phyloP scores from a whole-genome alignment of 176 grass and related monocot species.

The Eremochloa ophiuroides region DNA sequence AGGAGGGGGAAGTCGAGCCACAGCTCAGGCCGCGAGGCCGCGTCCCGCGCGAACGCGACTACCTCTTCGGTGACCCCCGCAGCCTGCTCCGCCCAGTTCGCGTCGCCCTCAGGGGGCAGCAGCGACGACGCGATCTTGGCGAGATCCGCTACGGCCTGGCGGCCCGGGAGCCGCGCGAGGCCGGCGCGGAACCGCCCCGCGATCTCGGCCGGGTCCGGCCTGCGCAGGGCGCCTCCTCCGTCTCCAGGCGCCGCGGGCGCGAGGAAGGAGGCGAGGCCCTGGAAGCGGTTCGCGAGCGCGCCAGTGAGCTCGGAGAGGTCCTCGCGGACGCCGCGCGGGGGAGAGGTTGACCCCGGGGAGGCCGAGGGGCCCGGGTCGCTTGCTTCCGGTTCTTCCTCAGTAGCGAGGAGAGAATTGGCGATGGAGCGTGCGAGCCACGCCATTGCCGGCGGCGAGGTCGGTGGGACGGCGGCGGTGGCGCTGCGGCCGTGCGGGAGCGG shows the following conservation, averaged over 20 bases:
- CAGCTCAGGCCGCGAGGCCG: slow-evolving; percentile 75
- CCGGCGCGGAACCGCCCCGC: slow-evolving; percentile 63
- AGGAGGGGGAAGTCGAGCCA: slow-evolving; percentile 88
- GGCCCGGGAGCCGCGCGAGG: slow-evolving; percentile 66
- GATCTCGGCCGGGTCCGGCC: slow-evolving; percentile 60
- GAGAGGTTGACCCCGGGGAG: background rate
- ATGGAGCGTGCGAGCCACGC: slow-evolving; percentile 86
- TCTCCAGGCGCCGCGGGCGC: slow-evolving; percentile 22
- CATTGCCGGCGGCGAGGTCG: slow-evolving; percentile 43
- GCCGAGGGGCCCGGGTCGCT: background rate
- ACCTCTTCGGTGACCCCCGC: slow-evolving; percentile 67
- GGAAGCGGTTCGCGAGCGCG: slow-evolving; percentile 64
- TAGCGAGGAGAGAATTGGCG: slow-evolving; percentile 50
- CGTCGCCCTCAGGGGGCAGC: slow-evolving; percentile 47
- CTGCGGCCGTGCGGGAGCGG: background rate
- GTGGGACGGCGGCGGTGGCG: background rate
- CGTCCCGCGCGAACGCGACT: slow-evolving; percentile 67
- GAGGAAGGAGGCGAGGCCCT: slow-evolving; percentile 77
- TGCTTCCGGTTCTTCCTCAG: background rate
- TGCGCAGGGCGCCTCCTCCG: background rate
- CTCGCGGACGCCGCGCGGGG: slow-evolving; percentile 73
- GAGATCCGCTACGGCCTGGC: slow-evolving; percentile 76
- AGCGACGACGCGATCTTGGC: slow-evolving; percentile 79
- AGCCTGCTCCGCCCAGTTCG: slow-evolving; percentile 8
- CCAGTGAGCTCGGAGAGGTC: slow-evolving; percentile 81